A percentile compares a stretch with the other conserved stretches of the same genome.
These are phyloP conservation scores for Dioszegia hungarica DNA, from an alignment of 768 basidiomycete genomes.

Conservation along the genomic window DNA sequence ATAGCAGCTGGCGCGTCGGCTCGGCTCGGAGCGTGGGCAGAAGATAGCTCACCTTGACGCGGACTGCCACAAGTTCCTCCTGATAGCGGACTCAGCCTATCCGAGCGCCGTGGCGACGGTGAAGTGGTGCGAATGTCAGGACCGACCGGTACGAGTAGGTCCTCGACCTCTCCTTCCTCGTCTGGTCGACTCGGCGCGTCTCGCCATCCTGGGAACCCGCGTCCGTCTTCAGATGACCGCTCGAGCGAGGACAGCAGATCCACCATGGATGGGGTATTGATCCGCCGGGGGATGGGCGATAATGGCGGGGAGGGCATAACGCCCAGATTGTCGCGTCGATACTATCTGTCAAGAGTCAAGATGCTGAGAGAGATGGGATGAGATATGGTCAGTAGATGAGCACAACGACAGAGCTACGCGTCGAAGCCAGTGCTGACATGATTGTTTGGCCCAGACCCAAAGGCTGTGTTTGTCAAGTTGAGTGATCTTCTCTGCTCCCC, in stretches of 20 bases:
- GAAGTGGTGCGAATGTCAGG: constrained; percentile 36
- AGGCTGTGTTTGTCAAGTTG: neutral
- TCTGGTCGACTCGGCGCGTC: neutral
- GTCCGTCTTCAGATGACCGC: neutral
- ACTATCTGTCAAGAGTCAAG: neutral
- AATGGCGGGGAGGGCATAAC: constrained; percentile 22
- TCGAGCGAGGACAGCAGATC: constrained; percentile 25
- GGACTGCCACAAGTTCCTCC: constrained; percentile 14
- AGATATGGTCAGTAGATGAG: neutral
- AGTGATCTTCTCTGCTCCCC: neutral
- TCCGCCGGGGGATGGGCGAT: constrained; percentile 33
- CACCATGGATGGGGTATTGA: constrained; percentile 20
- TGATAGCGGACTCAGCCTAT: constrained; percentile 6
- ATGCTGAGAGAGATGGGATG: neutral
- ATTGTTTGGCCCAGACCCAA: neutral
- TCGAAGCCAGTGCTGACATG: neutral
- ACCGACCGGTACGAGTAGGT: constrained; percentile 13
- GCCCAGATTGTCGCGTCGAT: neutral
- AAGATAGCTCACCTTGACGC: neutral
- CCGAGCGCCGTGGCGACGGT: constrained; percentile 28
- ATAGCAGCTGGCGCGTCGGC: neutral
- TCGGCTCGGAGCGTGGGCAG: neutral
- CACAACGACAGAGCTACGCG: neutral
- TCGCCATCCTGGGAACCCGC: constrained; percentile 15
- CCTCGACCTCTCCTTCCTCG: constrained; percentile 24